Evolutionary conservation across 2,329 filamentous ascomycete species (phyloP), one percentile per base, ranked within the genome.

Genomic region (Pestalotiopsis fici): DNA sequence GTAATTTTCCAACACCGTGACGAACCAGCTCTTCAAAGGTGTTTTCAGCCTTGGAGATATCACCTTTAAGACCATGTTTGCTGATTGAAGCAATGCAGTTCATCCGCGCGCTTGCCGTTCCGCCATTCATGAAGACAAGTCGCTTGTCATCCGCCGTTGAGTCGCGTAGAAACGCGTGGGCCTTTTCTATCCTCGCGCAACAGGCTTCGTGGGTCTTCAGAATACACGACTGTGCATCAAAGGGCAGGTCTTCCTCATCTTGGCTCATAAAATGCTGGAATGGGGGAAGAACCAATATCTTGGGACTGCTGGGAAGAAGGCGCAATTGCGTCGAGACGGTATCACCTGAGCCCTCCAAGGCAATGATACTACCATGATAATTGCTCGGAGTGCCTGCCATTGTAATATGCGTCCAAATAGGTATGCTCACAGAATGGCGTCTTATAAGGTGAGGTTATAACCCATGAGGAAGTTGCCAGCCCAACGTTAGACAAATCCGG

Each of bases 51-150:
- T 81, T 79, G n/a, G 72, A 70, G 15, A 83, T 71, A 70, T 88
- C 80, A 2, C 86, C 87, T 50, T 81, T 73, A 1, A 85, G 87
- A 65, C 86, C 77, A 67, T 87, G 79, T 64, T 85, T 77, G 74
- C 84, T 85, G 63, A 91, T 88, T 35, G 81, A 79, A 43, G 79
- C 78, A 66, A 91, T 83, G 71, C 88, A 91, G 27, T 84, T 78
- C 5, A 83, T 77, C 65, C 86, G 84, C 1, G 88, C 88, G 66
- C 83, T 81, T 11, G 85, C 81, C 3, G 86, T 87, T 11, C 89
- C 88, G 3, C 88, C 89, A 64, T 88, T 84, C 76, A 89, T 79
- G 70, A 91, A 89, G 7, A 89, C 88, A 4, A 91, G 75, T 66
- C 84, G 83, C 70, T 85, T 88, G 67, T 83, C 82, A 64, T 77